Base-by-base conservation (phyloP, 2,329 filamentous ascomycete species). In the Simplicillium sp. region DNA sequence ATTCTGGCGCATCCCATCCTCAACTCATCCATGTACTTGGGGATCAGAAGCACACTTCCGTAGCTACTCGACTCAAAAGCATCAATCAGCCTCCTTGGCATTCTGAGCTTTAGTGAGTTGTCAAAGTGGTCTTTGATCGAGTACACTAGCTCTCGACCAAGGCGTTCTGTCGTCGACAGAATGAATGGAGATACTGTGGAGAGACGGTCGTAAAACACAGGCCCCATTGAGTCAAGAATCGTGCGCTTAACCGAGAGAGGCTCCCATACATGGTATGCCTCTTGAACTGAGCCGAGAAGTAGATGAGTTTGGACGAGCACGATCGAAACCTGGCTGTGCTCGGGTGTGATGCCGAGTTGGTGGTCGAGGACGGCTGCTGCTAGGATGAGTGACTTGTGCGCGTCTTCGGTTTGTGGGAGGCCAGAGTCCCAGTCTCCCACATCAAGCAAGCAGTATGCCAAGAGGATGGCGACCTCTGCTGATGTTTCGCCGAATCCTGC, bases 201-300 rank as follows among this genome's bases (percentile, higher is more conserved):
- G 6, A 78, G 55, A 2, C 75, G 66, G 50, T 80, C 75, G 44
- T 72, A 70, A 44, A 75, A 75, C 2, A 75, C 56, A 0, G 73
- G 68, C 3, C 63, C 72, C 1, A 79, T 61, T 0, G 73, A 70
- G 46, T 78, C 73, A n/a, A 75, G 67, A 20, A 77, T 72, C 0
- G 71, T 73, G 16, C 74, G 66, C 54, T 79, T 79, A 2, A 79
- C 67, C 3, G 66, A 71, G 9, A 77, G 61, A 0, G 61, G 61
- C 11, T 63, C 58, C 72, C 73, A 78, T 2, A 73, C 54, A 29
- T 67, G 54, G 17, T 66, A 58, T 0, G 70, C 70, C 14, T 64
- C 61, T 2, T 67, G 61, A 1, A 64, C 64, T 11, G 69, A 72
- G 7, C 74, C 74, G 7, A 77, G 56, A 3, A 68, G 54, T 9